Conservation (phyloP, 208 protist genomes). For the Borovskyia barvae region DNA sequence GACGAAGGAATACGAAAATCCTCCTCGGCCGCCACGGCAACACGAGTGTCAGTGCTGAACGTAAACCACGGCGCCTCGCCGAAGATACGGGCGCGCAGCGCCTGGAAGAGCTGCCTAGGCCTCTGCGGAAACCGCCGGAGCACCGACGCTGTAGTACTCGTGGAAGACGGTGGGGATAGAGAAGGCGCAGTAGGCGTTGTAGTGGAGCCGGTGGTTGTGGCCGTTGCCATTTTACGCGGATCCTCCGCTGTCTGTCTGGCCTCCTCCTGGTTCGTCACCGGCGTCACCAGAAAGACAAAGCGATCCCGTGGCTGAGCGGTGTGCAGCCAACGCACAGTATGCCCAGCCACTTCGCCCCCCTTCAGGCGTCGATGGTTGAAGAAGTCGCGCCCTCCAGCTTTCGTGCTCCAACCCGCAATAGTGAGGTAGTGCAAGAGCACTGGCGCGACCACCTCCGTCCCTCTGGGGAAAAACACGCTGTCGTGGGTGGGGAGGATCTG, state of each 20-base stretch:
- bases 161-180: too few species aligned
- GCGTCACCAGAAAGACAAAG: slow-evolving; percentile 73
- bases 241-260: too few species aligned
- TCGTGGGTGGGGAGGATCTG: slow-evolving; percentile 29
- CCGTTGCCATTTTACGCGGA: background rate
- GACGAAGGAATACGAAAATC: too few species aligned
- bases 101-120: background rate
- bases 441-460: slow-evolving; percentile 44
- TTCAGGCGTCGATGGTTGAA: slow-evolving; percentile 60
- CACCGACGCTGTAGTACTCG: too few species aligned
- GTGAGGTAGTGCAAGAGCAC: slow-evolving; percentile 66
- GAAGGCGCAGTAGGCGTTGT: background rate
- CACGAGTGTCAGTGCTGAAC: background rate
- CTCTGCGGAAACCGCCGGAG: too few species aligned
- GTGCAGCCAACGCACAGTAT: slow-evolving; percentile 69
- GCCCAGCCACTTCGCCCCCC: slow-evolving; percentile 57
- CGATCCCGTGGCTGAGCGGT: slow-evolving; percentile 46
- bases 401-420: slow-evolving; percentile 59
- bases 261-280: slow-evolving; percentile 30
- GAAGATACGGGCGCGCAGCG: slow-evolving; percentile 8
- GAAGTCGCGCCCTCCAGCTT: slow-evolving; percentile 58
- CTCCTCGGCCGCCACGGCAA: too few species aligned
- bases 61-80: slow-evolving; percentile 26
- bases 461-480: slow-evolving; percentile 65
- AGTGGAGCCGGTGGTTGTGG: background rate